A percentile compares a stretch with the other conserved stretches of the same genome.
Conservation (phyloP, 129 eudicot genomes). For the Flaveria bidentis region DNA sequence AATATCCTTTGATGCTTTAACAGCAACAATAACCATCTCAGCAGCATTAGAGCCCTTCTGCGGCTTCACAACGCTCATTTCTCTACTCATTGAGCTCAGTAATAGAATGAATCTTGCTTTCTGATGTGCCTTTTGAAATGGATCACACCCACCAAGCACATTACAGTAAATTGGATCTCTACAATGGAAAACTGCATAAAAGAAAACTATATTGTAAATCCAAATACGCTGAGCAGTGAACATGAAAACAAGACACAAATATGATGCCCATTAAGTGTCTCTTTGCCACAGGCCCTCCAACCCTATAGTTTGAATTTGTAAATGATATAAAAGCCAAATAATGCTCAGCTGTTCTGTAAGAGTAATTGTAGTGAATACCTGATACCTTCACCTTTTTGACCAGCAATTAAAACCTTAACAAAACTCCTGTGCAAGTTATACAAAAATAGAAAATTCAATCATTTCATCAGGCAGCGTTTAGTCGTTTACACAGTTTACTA, state of each 20-base stretch:
- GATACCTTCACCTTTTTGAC: constrained; percentile 16
- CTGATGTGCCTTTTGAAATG: constrained; percentile 14
- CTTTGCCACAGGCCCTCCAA: constrained; percentile 2
- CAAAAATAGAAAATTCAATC: constrained; percentile 12
- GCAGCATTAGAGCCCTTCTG: constrained; percentile 49
- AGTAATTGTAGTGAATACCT: constrained; percentile 17
- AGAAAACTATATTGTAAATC: constrained; percentile 6
- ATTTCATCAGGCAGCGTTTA: not conserved
- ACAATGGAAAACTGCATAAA: constrained; percentile 15
- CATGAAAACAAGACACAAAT: constrained; percentile 5
- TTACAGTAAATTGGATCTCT: constrained; percentile 11
- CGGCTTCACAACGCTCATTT: constrained; percentile 47
- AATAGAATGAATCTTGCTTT: constrained; percentile 3
- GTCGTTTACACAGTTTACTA: not conserved
- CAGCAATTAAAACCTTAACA: constrained; percentile 9
- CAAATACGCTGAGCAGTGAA: not conserved
- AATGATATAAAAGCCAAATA: constrained; percentile 17
- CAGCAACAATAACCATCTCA: constrained; percentile 83
- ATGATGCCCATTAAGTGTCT: constrained; percentile 13
- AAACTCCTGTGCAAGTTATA: not conserved
- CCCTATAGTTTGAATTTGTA: constrained; percentile 11
- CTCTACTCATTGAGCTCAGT: constrained; percentile 50
- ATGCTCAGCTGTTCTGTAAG: constrained; percentile 15
- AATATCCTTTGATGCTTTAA: constrained; percentile 83
- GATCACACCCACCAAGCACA: constrained; percentile 17